A percentile compares a stretch with the other conserved stretches of the same genome.
Conservation (phyloP, 805 yeast genomes). For the Nakazawaea siamensis region DNA sequence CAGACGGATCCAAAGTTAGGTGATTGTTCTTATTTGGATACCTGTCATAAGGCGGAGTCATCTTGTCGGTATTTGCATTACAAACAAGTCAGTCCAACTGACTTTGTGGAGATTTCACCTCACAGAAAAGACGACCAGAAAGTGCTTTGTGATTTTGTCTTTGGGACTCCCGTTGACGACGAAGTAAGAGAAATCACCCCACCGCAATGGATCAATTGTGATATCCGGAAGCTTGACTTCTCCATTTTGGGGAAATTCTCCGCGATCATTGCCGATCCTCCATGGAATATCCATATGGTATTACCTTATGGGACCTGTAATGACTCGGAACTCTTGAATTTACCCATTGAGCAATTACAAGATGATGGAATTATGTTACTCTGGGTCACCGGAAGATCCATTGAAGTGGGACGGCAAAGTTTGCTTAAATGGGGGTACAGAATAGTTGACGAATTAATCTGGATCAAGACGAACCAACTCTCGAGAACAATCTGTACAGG, state of each 20-base stretch:
- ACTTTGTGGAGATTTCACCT: too few relatives aligned
- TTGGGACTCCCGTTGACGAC: conserved; percentile 36
- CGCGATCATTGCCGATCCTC: conserved; percentile 85
- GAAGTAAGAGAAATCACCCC: conserved; percentile 32
- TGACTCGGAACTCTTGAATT: conserved; percentile 60
- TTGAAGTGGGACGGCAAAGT: conserved; percentile 79
- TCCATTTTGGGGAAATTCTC: conserved; percentile 69
- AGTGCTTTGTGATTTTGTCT: conserved; percentile 35
- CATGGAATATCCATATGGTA: conserved; percentile 95
- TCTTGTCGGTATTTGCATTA: conserved; percentile 82
- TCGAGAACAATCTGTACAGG: conserved; percentile 90
- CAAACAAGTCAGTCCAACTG: conserved; percentile 14
- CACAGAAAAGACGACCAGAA: too few relatives aligned
- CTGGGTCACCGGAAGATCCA: conserved; percentile 95
- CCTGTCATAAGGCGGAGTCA: conserved; percentile 82
- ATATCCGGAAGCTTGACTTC: conserved; percentile 68
- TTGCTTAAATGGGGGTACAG: conserved; percentile 76
- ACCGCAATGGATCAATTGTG: conserved; percentile 85
- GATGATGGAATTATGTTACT: conserved; percentile 76
- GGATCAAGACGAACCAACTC: conserved; percentile 88
- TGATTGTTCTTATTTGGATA: conserved; percentile 89
- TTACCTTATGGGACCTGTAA: conserved; percentile 68
- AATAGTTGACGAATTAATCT: conserved; percentile 71
- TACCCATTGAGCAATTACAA: conserved; percentile 64
- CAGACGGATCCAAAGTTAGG: conserved; percentile 71